Conservation (phyloP, 345 rosid species). For the Arabis hirsuta region DNA sequence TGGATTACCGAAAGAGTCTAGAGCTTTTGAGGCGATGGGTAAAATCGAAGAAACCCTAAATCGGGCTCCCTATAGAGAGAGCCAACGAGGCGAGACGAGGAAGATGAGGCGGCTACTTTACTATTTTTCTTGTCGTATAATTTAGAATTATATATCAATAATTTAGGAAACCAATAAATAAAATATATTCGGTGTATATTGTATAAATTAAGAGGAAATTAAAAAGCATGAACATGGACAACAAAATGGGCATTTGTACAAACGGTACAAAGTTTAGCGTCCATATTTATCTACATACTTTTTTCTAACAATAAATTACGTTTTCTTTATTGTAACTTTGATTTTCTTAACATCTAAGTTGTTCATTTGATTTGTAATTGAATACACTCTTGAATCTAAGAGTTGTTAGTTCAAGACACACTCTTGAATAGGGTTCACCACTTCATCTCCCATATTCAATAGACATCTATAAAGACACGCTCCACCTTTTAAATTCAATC, state of each 20-base stretch:
- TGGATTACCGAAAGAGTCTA: slow-evolving; percentile 15
- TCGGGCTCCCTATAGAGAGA: slow-evolving; percentile 23
- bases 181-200: slow-evolving; percentile 11
- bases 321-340: too few relatives aligned
- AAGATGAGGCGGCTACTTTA: slow-evolving; percentile 39
- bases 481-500: too few relatives aligned
- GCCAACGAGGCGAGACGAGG: slow-evolving; percentile 38
- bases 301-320: background rate
- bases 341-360: too few relatives aligned
- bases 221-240: slow-evolving; percentile 11
- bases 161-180: background rate
- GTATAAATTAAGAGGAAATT: background rate
- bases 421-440: too few relatives aligned
- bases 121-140: too few relatives aligned
- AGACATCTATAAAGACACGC: too few relatives aligned
- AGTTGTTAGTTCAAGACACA: too few relatives aligned
- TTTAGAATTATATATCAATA: slow-evolving; percentile 11
- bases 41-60: slow-evolving; percentile 32
- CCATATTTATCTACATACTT: slow-evolving; percentile 14
- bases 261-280: slow-evolving; percentile 25
- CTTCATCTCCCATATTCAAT: too few relatives aligned
- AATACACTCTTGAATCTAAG: too few relatives aligned
- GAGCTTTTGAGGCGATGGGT: background rate
- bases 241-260: slow-evolving; percentile 23
- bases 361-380: too few relatives aligned